Base-by-base conservation (phyloP, 305 asterid genomes). In the Vinca major region DNA sequence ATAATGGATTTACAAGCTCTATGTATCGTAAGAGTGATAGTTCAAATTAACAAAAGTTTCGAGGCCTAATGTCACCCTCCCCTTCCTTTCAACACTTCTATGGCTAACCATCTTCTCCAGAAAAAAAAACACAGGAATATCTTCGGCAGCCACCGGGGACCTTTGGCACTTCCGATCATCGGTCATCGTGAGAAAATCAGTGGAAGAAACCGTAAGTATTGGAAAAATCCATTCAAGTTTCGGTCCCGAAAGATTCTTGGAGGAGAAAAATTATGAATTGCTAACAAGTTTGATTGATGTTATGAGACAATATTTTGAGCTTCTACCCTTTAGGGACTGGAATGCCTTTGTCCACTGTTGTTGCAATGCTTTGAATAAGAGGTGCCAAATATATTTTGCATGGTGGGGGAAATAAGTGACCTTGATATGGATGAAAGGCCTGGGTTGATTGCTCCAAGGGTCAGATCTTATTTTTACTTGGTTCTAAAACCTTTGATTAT, bases 321-420 rank as follows among this genome's bases (percentile, higher is more conserved):
- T 85, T 8, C 68, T 85, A 60, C 91, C 94, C 0, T 87, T 87
- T 19, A n/a, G 91, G 94, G 0, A 76, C 88, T 4, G 91, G 94
- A 16, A 85, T 83, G 89, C 51, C 75, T 47, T 52, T 85, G 3
- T 84, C 81, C 4, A 45, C 50, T 45, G 49, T 58, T 83, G 84
- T 68, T 85, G 0, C 95, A 87, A 43, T 85, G 91, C 78, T 87
- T 87, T 13, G 79, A 84, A 1, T 82, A 75, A 80, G 36, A 76
- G 21, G 47, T 75, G 44, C 54, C 84, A 19, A 1, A 2, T 71
- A 6, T n/a, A n/a, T n/a, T n/a, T n/a, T 52, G 12, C 57, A 47
- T 3, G 87, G 81, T 0, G 64, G 36, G 50, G 14, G 37, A 53
- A n/a, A n/a, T n/a, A n/a, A n/a, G n/a, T n/a, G n/a, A n/a, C n/a